Evolutionary conservation across 2,329 filamentous ascomycete species (phyloP), one percentile per base, ranked within the genome.

Genomic region (Aspergillus sp.): DNA sequence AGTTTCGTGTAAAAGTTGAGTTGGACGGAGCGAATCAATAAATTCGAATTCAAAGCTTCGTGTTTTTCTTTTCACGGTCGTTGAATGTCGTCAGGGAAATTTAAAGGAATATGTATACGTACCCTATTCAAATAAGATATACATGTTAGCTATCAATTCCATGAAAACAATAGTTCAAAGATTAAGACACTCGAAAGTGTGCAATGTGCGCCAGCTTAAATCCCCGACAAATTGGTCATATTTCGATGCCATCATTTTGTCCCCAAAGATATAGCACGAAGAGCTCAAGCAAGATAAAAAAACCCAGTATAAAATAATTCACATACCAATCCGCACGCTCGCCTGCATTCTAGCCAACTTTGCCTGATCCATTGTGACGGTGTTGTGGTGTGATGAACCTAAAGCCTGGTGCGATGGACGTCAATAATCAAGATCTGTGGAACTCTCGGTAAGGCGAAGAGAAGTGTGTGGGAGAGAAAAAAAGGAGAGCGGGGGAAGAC

Each of bases 301-400:
- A 19, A 19, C 19, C 19, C 19, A 19, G 4, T 19, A 19, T 19
- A 41, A 45, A 45, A 48, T 45, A 45, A 13, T 12, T 34, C 33
- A 81, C 84, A 62, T 81, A 88, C 85, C 85, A 73, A 84, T 88
- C 69, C 80, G 78, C 66, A 79, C 78, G 61, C 77, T 78, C 71
- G 76, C 74, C 71, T 83, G 79, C 77, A 83, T 78, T 68, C 71
- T 79, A 67, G 78, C 78, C 65, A 83, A 70, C 76, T 83, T 83
- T 68, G 79, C 79, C 64, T 77, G 73, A 77, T 83, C 79, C 80
- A 83, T 82, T 59, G 61, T 76, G 67, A 68, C 63, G 65, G 59
- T 64, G 28, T 42, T 49, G 32, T 33, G 34, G 40, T 42, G 44
- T 39, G 36, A 28, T 19, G 19, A 19, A 19, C 19, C 19, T 19